These are phyloP conservation scores for Ceratocystis cacaofunesta DNA, from an alignment of 2,329 filamentous ascomycete genomes.

Conservation along the genomic window DNA sequence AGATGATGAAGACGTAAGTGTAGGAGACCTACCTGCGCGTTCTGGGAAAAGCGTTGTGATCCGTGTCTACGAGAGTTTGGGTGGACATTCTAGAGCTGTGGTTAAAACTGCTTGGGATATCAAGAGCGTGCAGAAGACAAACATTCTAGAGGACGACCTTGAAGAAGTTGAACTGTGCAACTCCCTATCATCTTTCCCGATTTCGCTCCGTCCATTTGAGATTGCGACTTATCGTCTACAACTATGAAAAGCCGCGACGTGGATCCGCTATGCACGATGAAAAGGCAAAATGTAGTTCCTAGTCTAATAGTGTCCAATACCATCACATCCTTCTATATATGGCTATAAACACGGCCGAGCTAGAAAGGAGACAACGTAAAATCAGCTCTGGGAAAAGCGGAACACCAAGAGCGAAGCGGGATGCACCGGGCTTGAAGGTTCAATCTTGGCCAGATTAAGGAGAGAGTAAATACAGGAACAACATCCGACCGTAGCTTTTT, in stretches of 20 bases:
- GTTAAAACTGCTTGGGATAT: conserved; percentile 56
- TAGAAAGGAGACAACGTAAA: no score
- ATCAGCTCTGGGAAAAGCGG: no score
- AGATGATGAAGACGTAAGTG: conserved; percentile 60
- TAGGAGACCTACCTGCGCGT: conserved; percentile 44
- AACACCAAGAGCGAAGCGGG: no score
- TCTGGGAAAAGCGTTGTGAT: conserved; percentile 68
- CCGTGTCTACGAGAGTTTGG: conserved; percentile 76
- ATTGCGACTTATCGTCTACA: conserved; percentile 63
- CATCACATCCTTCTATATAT: background rate
- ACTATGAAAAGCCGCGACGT: conserved; percentile 19
- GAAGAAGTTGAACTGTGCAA: conserved; percentile 42
- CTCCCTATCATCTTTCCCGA: conserved; percentile 34
- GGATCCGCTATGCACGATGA: background rate
- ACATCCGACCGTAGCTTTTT: background rate
- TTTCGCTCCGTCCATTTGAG: conserved; percentile 67
- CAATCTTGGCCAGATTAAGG: no score
- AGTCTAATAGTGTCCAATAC: background rate
- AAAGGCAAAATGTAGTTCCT: no score
- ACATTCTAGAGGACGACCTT: conserved; percentile 75
- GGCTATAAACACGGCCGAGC: no score
- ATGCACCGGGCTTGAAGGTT: no score
- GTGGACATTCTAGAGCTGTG: conserved; percentile 59
- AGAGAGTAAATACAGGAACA: no score
- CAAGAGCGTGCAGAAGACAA: conserved; percentile 66